Evolutionary conservation across 1,284 basidiomycete species (phyloP).

Genomic region (Leccinum solheimii): DNA sequence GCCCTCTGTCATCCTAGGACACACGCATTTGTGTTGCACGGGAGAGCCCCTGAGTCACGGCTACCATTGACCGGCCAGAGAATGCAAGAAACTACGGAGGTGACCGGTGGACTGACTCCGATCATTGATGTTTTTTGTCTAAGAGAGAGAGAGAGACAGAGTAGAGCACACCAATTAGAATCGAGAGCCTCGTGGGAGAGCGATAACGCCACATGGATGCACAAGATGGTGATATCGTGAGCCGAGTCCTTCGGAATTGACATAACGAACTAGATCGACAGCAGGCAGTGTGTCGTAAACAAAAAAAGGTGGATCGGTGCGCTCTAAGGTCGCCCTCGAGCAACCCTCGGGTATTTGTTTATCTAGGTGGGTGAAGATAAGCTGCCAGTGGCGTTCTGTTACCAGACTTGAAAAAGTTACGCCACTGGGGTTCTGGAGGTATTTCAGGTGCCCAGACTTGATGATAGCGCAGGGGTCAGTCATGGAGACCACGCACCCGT

Average conservation of each 20-base stretch:
- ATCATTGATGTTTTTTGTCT: neutral
- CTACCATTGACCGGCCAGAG: neutral
- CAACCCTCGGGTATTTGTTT: constrained; percentile 2
- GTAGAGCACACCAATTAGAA: neutral
- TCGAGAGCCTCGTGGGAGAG: neutral
- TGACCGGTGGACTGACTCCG: neutral
- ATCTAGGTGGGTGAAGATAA: neutral
- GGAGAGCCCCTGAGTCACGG: neutral
- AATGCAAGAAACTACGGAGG: neutral
- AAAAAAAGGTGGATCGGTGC: neutral
- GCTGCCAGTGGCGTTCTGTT: neutral
- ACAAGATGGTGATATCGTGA: neutral
- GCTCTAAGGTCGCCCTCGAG: neutral
- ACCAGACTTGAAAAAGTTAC: constrained; percentile 4
- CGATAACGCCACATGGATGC: constrained; percentile 3
- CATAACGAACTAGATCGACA: constrained; percentile 4
- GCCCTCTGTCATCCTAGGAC: neutral
- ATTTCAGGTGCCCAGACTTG: neutral
- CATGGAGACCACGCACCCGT: neutral
- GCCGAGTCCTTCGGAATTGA: neutral
- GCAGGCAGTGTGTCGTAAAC: neutral
- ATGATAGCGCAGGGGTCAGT: constrained; percentile 8
- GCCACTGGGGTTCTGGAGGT: neutral
- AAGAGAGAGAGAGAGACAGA: neutral
- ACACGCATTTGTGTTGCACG: neutral